These are phyloP conservation scores for Plasmodium berghei DNA, from an alignment of 169 alveolate genomes.

Conservation along the genomic window DNA sequence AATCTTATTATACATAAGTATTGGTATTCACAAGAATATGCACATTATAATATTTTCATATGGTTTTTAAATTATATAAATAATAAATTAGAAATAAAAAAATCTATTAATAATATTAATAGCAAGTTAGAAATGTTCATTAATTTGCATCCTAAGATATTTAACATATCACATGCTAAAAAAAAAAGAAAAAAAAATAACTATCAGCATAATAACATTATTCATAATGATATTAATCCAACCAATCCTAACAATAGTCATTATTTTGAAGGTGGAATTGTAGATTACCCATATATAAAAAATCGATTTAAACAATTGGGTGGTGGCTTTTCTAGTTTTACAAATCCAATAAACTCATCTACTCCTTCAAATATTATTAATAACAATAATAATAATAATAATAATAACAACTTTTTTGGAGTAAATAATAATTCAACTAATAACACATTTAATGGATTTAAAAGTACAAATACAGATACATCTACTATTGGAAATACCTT, in stretches of 20 bases:
- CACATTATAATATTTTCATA: constrained; percentile 43
- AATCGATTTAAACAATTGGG: constrained; percentile 53
- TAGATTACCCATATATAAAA: constrained; percentile 56
- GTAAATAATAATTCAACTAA: neutral
- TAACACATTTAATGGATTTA: neutral
- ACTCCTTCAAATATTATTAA: constrained; percentile 1
- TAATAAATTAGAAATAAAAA: constrained; percentile 52
- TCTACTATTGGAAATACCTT: neutral
- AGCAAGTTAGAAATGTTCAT: constrained; percentile 65
- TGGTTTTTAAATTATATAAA: constrained; percentile 74
- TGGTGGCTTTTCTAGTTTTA: constrained; percentile 62
- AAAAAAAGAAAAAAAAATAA: constrained; percentile 61
- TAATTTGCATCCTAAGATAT: constrained; percentile 53
- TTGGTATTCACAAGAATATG: constrained; percentile 72
- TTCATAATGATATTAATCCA: no score
- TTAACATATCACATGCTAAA: constrained; percentile 69
- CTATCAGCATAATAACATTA: neutral
- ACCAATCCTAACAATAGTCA: neutral
- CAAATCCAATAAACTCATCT: neutral
- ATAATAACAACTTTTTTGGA: neutral
- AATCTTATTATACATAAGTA: constrained; percentile 66
- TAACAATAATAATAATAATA: neutral
- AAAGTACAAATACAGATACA: no score
- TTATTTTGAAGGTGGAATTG: constrained; percentile 66
- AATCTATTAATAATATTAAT: constrained; percentile 39